Base-by-base conservation (phyloP, 2,329 filamentous ascomycete genomes). In the Colletotrichum sp. region DNA sequence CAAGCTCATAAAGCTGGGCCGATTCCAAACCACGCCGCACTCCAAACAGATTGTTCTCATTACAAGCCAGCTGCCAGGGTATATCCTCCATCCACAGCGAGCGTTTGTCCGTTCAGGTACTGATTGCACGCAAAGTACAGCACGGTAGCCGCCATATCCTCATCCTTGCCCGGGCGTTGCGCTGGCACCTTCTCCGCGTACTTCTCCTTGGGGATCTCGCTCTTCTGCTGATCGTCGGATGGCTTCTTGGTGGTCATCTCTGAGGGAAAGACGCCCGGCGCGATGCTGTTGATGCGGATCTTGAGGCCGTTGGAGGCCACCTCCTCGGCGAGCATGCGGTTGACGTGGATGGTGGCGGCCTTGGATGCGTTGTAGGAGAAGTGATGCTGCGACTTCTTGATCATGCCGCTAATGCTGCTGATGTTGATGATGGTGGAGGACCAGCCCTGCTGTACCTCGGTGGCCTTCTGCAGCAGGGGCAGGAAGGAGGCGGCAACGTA, bases 231-330 rank as follows among this genome's bases (percentile, higher is more conserved):
- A 21, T 85, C 84, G 21, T 87, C 85, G 32, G 86, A 89, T 4
- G 74, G 18, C 14, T 83, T 85, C 4, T 82, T 83, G 2, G 91
- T 89, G 52, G 92, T 93, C 93, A 95, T 95, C 89, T 95, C 94
- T 80, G 92, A 93, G 21, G 92, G 93, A 79, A 91, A 90, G 32
- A 94, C 89, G 39, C 94, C 94, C 0, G 94, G 94, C 0, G 94
- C 94, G 76, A 95, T 95, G 55, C 93, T 92, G 81, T 96, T 90
- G 48, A 94, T 89, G 78, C 95, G 94, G 55, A 91, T 87, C 82
- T 91, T 93, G 76, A 94, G 89, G 24, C 89, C 88, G 63, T 90
- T 87, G 75, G 85, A 85, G 1, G 90, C 89, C 7, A 94, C 81
- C 83, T 94, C 93, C 48, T 87, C 85, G 0, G 93, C 92, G 13